Conservation (phyloP, 1,139 yeast species). For the Saccharomyces hybrid region DNA sequence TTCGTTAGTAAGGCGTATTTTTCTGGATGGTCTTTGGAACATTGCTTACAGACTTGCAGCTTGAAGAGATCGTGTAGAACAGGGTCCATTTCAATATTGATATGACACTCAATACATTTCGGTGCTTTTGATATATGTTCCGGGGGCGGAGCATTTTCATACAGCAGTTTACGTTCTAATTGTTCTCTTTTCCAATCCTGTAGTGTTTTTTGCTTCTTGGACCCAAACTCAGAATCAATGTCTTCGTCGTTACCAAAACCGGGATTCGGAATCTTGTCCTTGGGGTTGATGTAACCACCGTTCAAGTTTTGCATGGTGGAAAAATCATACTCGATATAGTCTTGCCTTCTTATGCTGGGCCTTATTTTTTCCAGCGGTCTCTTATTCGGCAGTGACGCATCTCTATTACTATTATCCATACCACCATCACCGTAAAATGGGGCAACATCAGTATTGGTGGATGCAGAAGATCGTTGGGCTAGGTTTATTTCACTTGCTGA, state of each 20-base stretch:
- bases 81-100: constrained; percentile 70
- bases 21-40: constrained; percentile 68
- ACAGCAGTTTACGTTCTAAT: constrained; percentile 30
- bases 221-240: constrained; percentile 21
- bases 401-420: not conserved
- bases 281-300: constrained; percentile 71
- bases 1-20: constrained; percentile 86
- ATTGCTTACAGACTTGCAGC: constrained; percentile 69
- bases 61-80: constrained; percentile 60
- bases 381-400: constrained; percentile 2
- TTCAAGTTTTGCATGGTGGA: constrained; percentile 80
- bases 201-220: constrained; percentile 40
- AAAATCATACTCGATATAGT: constrained; percentile 88
- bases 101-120: constrained; percentile 70
- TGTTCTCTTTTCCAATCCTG: constrained; percentile 77
- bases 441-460: not conserved
- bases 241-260: constrained; percentile 20
- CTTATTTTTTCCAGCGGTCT: constrained; percentile 21
- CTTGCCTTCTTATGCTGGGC: constrained; percentile 44
- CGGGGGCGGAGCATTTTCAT: constrained; percentile 59
- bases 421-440: not conserved
- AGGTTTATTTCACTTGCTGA: not conserved
- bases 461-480: not conserved
- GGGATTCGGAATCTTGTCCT: constrained; percentile 28
- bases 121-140: constrained; percentile 64